phyloP scores from a whole-genome alignment of 2,329 filamentous ascomycete species.

The Colletotrichum musae region DNA sequence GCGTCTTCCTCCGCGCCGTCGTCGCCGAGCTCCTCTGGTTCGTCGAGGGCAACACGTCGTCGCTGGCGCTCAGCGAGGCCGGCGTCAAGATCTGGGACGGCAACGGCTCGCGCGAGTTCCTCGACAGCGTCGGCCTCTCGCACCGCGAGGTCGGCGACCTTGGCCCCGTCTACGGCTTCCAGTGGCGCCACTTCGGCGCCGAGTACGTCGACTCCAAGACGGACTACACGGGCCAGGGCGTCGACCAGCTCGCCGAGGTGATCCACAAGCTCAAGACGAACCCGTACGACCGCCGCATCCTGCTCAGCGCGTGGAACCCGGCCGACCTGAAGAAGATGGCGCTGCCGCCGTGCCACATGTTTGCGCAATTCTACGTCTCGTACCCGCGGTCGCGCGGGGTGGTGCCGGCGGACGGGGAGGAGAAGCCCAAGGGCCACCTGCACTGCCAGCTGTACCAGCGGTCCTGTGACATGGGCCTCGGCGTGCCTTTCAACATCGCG shows the following conservation, averaged over 20 bases:
- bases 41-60: slow-evolving; percentile 86
- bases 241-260: slow-evolving; percentile 94
- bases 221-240: slow-evolving; percentile 89
- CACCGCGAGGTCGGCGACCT: slow-evolving; percentile 91
- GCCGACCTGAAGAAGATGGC: slow-evolving; percentile 90
- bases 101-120: slow-evolving; percentile 91
- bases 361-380: slow-evolving; percentile 94
- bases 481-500: slow-evolving; percentile 98
- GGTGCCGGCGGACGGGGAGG: slow-evolving; percentile 34
- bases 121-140: slow-evolving; percentile 85
- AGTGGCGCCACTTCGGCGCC: slow-evolving; percentile 98
- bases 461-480: slow-evolving; percentile 96
- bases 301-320: slow-evolving; percentile 95
- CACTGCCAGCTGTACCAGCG: slow-evolving; percentile 95
- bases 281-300: slow-evolving; percentile 91
- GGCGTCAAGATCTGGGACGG: slow-evolving; percentile 99
- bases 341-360: slow-evolving; percentile 96
- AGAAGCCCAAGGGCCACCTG: slow-evolving; percentile 74
- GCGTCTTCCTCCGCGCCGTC: slow-evolving; percentile 92
- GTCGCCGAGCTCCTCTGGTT: slow-evolving; percentile 98
- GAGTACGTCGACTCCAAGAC: slow-evolving; percentile 84
- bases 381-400: slow-evolving; percentile 67
- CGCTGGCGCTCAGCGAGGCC: slow-evolving; percentile 79
- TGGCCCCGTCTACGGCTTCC: slow-evolving; percentile 97
- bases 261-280: slow-evolving; percentile 86